A percentile compares a stretch with the other conserved stretches of the same genome.
These are phyloP conservation scores for Arabidopsis lyrata DNA, from an alignment of 441 rosid genomes.

Conservation along the genomic window DNA sequence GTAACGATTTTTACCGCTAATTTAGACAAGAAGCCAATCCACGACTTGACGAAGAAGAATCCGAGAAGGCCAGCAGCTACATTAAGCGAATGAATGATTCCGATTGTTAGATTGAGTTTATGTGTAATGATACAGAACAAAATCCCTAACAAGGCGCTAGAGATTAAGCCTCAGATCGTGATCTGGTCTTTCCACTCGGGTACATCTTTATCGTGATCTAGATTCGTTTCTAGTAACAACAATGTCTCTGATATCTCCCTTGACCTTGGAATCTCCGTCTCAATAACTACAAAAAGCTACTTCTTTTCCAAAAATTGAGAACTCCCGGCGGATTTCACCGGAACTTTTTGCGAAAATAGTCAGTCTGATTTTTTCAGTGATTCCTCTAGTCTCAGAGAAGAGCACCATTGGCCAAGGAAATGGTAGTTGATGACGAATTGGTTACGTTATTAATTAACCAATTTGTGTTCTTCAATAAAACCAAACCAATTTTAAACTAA, in stretches of 20 bases:
- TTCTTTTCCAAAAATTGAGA: background rate
- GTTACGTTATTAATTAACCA: background rate
- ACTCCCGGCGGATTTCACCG: background rate
- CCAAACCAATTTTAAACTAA: too few species aligned
- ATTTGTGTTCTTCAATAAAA: background rate
- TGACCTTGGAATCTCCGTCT: slow-evolving; percentile 23
- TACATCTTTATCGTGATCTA: slow-evolving; percentile 37
- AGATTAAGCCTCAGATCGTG: slow-evolving; percentile 68
- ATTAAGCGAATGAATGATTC: slow-evolving; percentile 82
- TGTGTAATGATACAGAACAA: slow-evolving; percentile 85
- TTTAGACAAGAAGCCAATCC: slow-evolving; percentile 62
- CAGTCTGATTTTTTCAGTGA: background rate
- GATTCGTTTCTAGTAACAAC: slow-evolving; percentile 33
- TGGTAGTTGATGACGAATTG: background rate
- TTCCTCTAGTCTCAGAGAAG: too few species aligned
- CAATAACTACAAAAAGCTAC: background rate
- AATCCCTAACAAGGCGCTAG: slow-evolving; percentile 65
- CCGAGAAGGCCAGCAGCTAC: slow-evolving; percentile 85
- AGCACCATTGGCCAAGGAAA: background rate
- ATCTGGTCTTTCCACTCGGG: slow-evolving; percentile 88
- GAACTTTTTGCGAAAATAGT: background rate
- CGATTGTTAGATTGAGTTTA: slow-evolving; percentile 82
- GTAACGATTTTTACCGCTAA: slow-evolving; percentile 54
- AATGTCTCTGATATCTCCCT: slow-evolving; percentile 63
- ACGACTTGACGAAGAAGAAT: slow-evolving; percentile 81